A percentile compares a stretch with the other conserved stretches of the same genome.
phyloP scores from a whole-genome alignment of 805 yeast species.

The Zygosaccharomyces rouxii region DNA sequence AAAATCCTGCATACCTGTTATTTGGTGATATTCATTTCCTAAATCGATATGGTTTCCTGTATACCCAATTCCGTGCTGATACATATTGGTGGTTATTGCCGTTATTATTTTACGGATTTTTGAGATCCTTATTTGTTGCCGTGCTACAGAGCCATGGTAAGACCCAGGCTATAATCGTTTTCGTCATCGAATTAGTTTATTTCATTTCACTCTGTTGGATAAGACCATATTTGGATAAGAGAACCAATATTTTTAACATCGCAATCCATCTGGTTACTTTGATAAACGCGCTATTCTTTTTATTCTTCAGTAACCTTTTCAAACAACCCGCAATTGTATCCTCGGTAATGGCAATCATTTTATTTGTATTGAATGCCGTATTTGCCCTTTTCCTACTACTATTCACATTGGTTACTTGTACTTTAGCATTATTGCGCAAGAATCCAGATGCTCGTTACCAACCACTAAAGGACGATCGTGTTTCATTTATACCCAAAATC shows the following conservation, averaged over 20 bases:
- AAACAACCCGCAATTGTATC: conserved; percentile 83
- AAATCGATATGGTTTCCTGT: conserved; percentile 87
- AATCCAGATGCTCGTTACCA: conserved; percentile 94
- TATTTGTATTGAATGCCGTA: conserved; percentile 83
- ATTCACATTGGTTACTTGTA: conserved; percentile 84
- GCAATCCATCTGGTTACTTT: conserved; percentile 74
- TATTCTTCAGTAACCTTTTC: conserved; percentile 83
- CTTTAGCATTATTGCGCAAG: conserved; percentile 75
- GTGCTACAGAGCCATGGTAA: conserved; percentile 78
- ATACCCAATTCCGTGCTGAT: conserved; percentile 86
- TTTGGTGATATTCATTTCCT: conserved; percentile 78
- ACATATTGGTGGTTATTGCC: conserved; percentile 77
- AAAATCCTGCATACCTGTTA: conserved; percentile 87
- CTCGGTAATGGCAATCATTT: conserved; percentile 85
- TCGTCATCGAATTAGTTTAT: conserved; percentile 69
- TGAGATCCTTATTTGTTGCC: conserved; percentile 81
- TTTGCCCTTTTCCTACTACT: conserved; percentile 77
- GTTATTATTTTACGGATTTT: conserved; percentile 57
- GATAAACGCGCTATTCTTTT: conserved; percentile 77
- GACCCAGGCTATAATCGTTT: conserved; percentile 72
- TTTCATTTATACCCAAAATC: conserved; percentile 80
- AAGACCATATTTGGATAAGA: conserved; percentile 90
- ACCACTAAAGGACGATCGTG: conserved; percentile 95
- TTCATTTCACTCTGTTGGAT: conserved; percentile 60
- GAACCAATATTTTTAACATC: conserved; percentile 92